Percentiles rank a stretch among this genome's conserved stretches.
phyloP scores from a whole-genome alignment of 257 asterid species.

The Solanum arcanum region DNA sequence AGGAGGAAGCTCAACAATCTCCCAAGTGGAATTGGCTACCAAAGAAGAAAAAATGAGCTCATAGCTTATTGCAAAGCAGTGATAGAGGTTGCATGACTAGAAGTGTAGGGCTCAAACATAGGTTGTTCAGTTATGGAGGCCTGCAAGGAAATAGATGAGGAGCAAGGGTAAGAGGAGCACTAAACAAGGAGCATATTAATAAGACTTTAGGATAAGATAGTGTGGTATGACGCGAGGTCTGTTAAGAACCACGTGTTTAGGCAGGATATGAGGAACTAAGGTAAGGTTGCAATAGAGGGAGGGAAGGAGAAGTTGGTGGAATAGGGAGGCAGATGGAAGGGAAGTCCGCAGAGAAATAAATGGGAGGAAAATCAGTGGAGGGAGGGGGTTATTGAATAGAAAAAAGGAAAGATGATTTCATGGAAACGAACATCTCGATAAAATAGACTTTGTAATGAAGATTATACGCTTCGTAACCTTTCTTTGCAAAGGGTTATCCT shows the following conservation, averaged over 20 bases:
- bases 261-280: not conserved
- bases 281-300: not conserved
- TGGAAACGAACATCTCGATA: not conserved
- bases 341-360: too few species aligned
- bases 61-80: not conserved
- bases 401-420: not conserved
- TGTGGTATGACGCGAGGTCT: not conserved
- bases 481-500: not conserved
- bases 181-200: too few species aligned
- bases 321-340: too few species aligned
- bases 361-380: not conserved
- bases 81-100: not conserved
- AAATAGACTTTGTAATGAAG: not conserved
- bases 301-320: too few species aligned
- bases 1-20: not conserved
- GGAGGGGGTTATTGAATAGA: not conserved
- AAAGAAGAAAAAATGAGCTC: not conserved
- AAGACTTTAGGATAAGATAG: not conserved
- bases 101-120: not conserved
- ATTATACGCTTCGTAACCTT: not conserved
- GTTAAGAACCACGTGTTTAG: not conserved
- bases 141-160: not conserved
- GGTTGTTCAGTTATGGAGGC: too few species aligned
- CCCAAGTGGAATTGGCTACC: not conserved
- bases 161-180: not conserved